Conservation (phyloP, 306 rosid genomes). For the Begonia masoniana region DNA sequence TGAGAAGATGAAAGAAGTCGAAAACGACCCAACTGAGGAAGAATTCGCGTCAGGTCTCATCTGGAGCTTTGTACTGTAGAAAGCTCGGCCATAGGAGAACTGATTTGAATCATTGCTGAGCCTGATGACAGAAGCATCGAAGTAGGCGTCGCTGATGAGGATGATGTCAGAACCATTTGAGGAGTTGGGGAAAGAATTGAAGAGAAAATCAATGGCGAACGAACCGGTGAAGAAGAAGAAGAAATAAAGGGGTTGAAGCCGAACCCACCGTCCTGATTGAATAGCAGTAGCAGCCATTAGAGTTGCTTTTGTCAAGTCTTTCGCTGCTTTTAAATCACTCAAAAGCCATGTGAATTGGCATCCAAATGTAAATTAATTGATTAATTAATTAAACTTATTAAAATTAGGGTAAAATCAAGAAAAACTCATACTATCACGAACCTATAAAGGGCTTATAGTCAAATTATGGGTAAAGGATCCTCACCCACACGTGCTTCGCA, state of each 20-base stretch:
- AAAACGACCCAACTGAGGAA: constrained; percentile 38
- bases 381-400: too few species aligned
- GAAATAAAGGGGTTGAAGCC: constrained; percentile 3
- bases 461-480: too few species aligned
- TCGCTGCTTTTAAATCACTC: too few species aligned
- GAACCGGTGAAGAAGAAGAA: constrained; percentile 8
- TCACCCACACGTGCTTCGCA: too few species aligned
- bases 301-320: too few species aligned
- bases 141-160: constrained; percentile 45
- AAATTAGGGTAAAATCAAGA: too few species aligned
- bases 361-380: too few species aligned
- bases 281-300: too few species aligned
- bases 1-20: constrained; percentile 81
- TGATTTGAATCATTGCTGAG: constrained; percentile 63
- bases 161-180: constrained; percentile 36
- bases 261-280: background rate
- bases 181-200: constrained; percentile 43
- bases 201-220: constrained; percentile 34
- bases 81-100: constrained; percentile 48
- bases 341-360: too few species aligned
- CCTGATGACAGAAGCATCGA: constrained; percentile 47
- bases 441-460: too few species aligned
- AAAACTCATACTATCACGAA: too few species aligned
- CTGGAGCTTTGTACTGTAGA: constrained; percentile 27
- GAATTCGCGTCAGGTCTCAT: constrained; percentile 20